Base-by-base conservation (phyloP, 768 basidiomycete genomes). In the Hysterangium stoloniferum region DNA sequence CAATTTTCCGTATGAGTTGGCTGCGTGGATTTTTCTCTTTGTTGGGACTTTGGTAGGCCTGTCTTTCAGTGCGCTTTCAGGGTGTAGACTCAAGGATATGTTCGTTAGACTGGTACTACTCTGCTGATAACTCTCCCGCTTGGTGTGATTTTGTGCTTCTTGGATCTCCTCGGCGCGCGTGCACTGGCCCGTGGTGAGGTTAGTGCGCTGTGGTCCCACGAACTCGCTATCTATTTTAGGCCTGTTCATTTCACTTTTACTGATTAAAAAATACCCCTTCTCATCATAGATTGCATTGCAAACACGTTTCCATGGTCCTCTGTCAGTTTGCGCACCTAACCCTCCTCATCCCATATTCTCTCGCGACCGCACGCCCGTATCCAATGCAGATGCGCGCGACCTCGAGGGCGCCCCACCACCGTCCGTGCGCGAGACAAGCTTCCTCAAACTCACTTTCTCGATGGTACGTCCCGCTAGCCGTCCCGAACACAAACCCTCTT, bases 1-100 rank as follows among this genome's bases (percentile, higher is more conserved):
- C 58, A 90, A 91, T 64, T 86, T 91, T 59, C 86, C 86, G 0
- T 89, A 77, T 58, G 84, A 84, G 13, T 65, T 90, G 52, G 61
- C 70, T n/a, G 82, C 84, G n/a, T 89, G 83, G 81, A 61, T 87
- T 8, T 89, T 79, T 61, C 68, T 86, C 13, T 87, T 90, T 57
- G 79, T 86, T 9, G 84, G 89, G 58, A 90, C 87, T 0, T 66
- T 91, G 64, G 87, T 88, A 58, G 57, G 82, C 71, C 34, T 46
- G 41, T 28, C n/a, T 45, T 20, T 37, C 20, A 44, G 15, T 42
- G 48, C 46, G 24, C 54, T 56, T 35, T 34, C 48, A 48, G 55
- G 50, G 56, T 58, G 65, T 58, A 51, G 19, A 36, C 1, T 24
- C 41, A 24, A 4, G 6, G 2, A 17, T 8, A 49, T 38, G 28